Conservation (phyloP, 192 early-diverging fungal species). For the Coemansia guatemalensis region DNA sequence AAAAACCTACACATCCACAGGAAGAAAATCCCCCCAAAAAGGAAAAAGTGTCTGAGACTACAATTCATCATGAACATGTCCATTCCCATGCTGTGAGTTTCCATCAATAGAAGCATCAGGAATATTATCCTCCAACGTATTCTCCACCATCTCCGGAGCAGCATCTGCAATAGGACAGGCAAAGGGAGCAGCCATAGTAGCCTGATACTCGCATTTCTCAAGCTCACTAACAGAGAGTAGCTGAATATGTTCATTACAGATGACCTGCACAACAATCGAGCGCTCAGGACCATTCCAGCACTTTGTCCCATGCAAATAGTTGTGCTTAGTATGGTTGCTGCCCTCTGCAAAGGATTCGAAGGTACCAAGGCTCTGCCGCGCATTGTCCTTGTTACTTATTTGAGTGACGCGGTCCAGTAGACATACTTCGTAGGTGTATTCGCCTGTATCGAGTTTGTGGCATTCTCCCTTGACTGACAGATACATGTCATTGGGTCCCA, state of each 20-base stretch:
- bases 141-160: neutral
- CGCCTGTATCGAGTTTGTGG: constrained; percentile 60
- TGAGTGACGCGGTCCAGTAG: constrained; percentile 76
- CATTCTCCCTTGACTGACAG: constrained; percentile 69
- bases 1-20: neutral
- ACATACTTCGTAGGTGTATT: constrained; percentile 77
- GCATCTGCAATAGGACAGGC: constrained; percentile 55
- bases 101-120: neutral
- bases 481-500: constrained; percentile 72
- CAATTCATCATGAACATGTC: constrained; percentile 10
- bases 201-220: constrained; percentile 90
- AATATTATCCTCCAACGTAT: neutral
- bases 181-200: constrained; percentile 75
- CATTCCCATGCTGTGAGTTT: neutral
- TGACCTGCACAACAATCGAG: constrained; percentile 66
- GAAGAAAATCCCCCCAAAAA: neutral
- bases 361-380: constrained; percentile 59
- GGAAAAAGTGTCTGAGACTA: neutral
- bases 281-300: constrained; percentile 98
- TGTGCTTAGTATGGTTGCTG: constrained; percentile 45
- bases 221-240: constrained; percentile 80
- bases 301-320: constrained; percentile 69
- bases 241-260: constrained; percentile 72
- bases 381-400: constrained; percentile 61
- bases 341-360: constrained; percentile 56